Evolutionary conservation across 2,329 filamentous ascomycete genomes (phyloP), one percentile per base, ranked within the genome.

Genomic region (Cordyceps fumosorosea): DNA sequence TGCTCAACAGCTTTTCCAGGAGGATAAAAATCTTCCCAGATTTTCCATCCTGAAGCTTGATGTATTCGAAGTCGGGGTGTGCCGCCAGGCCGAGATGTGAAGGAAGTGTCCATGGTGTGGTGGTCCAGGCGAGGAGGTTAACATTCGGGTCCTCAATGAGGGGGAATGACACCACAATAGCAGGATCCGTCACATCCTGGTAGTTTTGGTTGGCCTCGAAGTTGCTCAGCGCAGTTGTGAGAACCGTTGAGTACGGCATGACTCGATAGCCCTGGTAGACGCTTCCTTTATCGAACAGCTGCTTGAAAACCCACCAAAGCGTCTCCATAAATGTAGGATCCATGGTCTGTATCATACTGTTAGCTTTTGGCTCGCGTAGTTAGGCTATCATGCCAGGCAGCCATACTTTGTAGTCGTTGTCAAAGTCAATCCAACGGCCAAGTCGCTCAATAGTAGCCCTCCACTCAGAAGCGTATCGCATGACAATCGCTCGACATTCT

Each of bases 371-470:
- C 52, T 7, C 10, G 16, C 11, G n/a, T 22, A 5, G 4, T 14
- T 40, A 12, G 14, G 18, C 20, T n/a, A 48, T 40, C 32, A n/a
- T 54, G 16, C 37, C n/a, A 52, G 16, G 29, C 40, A 10, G 12
- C 56, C 72, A 66, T 70, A 87, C 87, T 85, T 96, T 96, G 81
- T 96, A 97, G 74, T 97, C 91, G 69, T 96, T 95, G 76, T 98
- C 93, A 69, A 98, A 97, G 76, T 97, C 93, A 69, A 97, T 95
- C 93, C 93, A 98, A 63, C 93, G 88, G 62, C 93, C 93, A 47
- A 98, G 78, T 65, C 93, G 83, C 71, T 96, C 91, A 69, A 97
- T 89, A 29, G 91, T 96, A 65, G 86, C 79, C 69, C 91, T 85
- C 93, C 93, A 98, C 74, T 97, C 93, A 18, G 81, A 76, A 12